Evolutionary conservation across 2,329 filamentous ascomycete species (phyloP).

Genomic region (Diplocarpon rosae): DNA sequence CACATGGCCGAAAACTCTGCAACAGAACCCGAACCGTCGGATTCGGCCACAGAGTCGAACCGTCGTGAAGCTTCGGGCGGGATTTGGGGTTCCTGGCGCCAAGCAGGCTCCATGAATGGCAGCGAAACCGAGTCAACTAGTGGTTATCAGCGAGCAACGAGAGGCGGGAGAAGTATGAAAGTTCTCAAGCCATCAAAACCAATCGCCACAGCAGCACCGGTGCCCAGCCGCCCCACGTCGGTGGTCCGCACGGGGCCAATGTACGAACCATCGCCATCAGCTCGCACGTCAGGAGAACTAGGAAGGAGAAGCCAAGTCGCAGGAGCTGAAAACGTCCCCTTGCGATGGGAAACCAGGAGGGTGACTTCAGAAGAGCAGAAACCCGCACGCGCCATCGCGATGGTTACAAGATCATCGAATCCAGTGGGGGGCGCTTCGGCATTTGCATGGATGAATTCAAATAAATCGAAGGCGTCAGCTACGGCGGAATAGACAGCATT

Average conservation of each 20-base stretch:
- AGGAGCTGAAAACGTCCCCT: slow-evolving; percentile 20
- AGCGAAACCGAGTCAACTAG: slow-evolving; percentile 30
- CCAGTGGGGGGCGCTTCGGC: slow-evolving; percentile 87
- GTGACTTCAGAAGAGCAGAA: slow-evolving; percentile 30
- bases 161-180: slow-evolving; percentile 69
- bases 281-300: slow-evolving; percentile 36
- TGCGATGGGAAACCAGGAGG: slow-evolving; percentile 43
- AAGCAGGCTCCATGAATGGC: slow-evolving; percentile 29
- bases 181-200: slow-evolving; percentile 70
- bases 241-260: slow-evolving; percentile 39
- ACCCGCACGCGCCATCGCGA: slow-evolving; percentile 11
- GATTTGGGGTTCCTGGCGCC: slow-evolving; percentile 65
- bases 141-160: slow-evolving; percentile 57
- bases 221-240: slow-evolving; percentile 23
- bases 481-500: slow-evolving; percentile 12
- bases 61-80: slow-evolving; percentile 41
- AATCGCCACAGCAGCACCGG: slow-evolving; percentile 38
- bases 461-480: slow-evolving; percentile 17
- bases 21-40: slow-evolving; percentile 9
- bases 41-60: slow-evolving; percentile 11
- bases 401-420: slow-evolving; percentile 52
- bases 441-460: slow-evolving; percentile 77
- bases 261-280: slow-evolving; percentile 38
- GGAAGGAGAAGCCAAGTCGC: slow-evolving; percentile 43
- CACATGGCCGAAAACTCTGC: slow-evolving; percentile 4